Base-by-base conservation (phyloP, 192 early-diverging fungal genomes). In the Coemansia sp. region DNA sequence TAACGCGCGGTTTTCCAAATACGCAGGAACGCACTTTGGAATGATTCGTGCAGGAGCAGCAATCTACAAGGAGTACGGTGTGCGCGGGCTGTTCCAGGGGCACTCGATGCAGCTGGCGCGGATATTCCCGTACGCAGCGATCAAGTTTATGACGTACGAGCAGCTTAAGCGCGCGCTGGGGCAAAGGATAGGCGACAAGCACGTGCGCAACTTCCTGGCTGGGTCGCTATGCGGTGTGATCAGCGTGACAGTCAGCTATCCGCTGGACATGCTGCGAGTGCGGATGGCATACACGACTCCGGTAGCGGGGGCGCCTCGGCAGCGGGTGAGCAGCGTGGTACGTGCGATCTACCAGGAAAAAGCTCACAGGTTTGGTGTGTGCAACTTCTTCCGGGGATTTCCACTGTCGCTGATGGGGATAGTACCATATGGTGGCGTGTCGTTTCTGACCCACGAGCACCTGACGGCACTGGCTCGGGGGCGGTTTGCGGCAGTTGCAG, bases 141-240 rank as follows among this genome's bases (percentile, higher is more conserved):
- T 99, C 74, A 97, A 97, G 74, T 99, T 96, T 70, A 94, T 96
- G 87, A 89, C 89, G 7, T 96, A 93, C 74, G 97, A 99, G 83
- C 95, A 99, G 77, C 90, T 88, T 63, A 84, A 86, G 63, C 63
- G 78, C 51, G 83, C 84, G 7, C 67, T 94, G 87, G 89, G 91
- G 17, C 85, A 75, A 14, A 83, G 85, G 61, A 66, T 85, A 51
- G 61, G 84, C 21, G 89, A 92, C 63, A 89, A 89, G 22, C 79
- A 88, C 22, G 61, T 88, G 46, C 84, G 88, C 57, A 88, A 93
- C 68, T 86, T 95, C 33, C 52, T 95, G 11, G 93, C 95, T 2
- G 97, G 97, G 21, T 92, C 92, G 21, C 59, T 82, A 57, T 78
- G 82, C 89, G 95, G 96, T 33, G 82, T 93, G 21, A 92, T 93